Base-by-base conservation (phyloP, 2,329 filamentous ascomycete genomes). In the Neonectria punicea region DNA sequence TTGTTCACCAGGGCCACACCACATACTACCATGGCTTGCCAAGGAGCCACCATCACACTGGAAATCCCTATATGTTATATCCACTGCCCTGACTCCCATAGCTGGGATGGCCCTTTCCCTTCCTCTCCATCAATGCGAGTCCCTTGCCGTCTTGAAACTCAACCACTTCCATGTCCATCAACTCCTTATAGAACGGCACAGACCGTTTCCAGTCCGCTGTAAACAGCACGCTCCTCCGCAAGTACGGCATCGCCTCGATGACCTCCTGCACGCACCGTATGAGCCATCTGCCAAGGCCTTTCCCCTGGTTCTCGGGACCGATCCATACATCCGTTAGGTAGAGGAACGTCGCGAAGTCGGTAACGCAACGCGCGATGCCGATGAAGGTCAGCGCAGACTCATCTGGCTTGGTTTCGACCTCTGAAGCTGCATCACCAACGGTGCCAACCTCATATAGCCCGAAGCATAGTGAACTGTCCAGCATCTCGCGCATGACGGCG, bases 281-380 rank as follows among this genome's bases (percentile, higher is more conserved):
- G 65, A 92, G 75, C 87, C 88, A 92, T 36, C 78, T 83, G 1
- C 87, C 90, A 1, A 92, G 78, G 0, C 90, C 89, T 7, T 81
- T 78, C 0, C 85, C 83, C 71, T 89, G 87, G 63, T 86, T 84
- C 20, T 81, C 78, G 0, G 84, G 80, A 1, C 86, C 74, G 4
- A 92, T 79, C 75, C 88, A 92, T 0, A 92, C 86, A 67, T 92
- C 90, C 1, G 89, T 89, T 13, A 80, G 57, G 30, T 90, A 92
- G 2, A 84, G 85, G 68, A 92, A 88, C 0, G 89, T 90, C 10
- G 86, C 81, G 63, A 84, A 84, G 73, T 93, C 91, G 0, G 90
- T 93, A 53, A 92, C 78, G 6, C 90, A 76, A 16, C 90, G 73
- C 2, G 75, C 72, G 30, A 80, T 68, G 4, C 79, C 79, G 2